Conservation (phyloP, 75 land plant species). For the Pinus albicaulis region DNA sequence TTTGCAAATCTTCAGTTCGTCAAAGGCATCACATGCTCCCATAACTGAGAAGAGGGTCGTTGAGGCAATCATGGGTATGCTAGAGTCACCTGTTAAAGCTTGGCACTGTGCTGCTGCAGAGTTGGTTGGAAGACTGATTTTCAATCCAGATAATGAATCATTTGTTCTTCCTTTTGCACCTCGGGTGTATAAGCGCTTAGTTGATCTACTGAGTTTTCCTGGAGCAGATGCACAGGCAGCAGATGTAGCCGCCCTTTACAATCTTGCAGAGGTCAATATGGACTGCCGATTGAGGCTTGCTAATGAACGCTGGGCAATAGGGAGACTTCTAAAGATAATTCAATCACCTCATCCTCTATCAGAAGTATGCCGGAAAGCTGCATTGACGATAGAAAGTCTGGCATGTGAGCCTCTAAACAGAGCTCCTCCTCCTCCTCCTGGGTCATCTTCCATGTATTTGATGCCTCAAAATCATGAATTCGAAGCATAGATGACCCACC, state of each 20-base stretch:
- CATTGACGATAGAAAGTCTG: too few relatives aligned
- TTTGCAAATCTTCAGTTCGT: slow-evolving; percentile 14
- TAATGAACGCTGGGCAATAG: too few relatives aligned
- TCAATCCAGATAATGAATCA: slow-evolving; percentile 98
- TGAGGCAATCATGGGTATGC: slow-evolving; percentile 83
- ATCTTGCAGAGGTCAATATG: slow-evolving; percentile 81
- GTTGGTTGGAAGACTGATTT: slow-evolving; percentile 81
- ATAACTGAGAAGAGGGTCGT: slow-evolving; percentile 81
- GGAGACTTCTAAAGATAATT: too few relatives aligned
- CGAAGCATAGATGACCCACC: too few relatives aligned
- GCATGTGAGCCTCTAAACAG: too few relatives aligned
- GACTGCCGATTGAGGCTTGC: too few relatives aligned
- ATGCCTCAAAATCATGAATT: too few relatives aligned
- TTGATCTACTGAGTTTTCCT: slow-evolving; percentile 74
- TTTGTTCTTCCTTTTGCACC: slow-evolving; percentile 78
- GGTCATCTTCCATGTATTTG: too few relatives aligned
- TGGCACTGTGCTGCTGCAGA: slow-evolving; percentile 99
- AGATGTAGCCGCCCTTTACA: slow-evolving; percentile 85
- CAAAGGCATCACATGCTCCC: slow-evolving; percentile 60
- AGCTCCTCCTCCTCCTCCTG: too few relatives aligned
- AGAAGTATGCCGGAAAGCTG: too few relatives aligned
- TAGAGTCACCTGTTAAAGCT: slow-evolving; percentile 70
- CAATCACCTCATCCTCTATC: too few relatives aligned
- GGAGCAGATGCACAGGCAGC: slow-evolving; percentile 10
- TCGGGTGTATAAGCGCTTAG: slow-evolving; percentile 90